A percentile compares a stretch with the other conserved stretches of the same genome.
These are phyloP conservation scores for Geotrichum phurueaensis DNA, from an alignment of 1,139 yeast species.

Conservation along the genomic window DNA sequence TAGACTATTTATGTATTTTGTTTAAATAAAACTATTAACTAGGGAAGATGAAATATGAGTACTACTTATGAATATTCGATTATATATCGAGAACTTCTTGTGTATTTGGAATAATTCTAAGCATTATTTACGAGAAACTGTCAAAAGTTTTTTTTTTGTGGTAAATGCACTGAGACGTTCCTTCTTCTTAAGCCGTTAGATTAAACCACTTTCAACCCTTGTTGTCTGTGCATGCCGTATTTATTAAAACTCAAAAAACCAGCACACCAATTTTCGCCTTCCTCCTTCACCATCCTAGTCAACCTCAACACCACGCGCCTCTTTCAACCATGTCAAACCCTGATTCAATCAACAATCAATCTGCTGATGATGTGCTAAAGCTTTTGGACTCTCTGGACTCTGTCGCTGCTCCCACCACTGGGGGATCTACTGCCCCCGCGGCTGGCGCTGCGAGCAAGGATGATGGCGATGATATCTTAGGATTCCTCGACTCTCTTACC, in stretches of 20 bases:
- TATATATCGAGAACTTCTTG: not conserved
- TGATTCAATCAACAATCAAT: conserved; percentile 5
- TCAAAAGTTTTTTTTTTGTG: not conserved
- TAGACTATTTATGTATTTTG: conserved; percentile 37
- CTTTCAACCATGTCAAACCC: conserved; percentile 1
- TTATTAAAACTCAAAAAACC: not conserved
- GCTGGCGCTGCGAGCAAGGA: conserved; percentile 29
- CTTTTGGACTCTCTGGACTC: conserved; percentile 85
- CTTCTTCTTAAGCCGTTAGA: not conserved
- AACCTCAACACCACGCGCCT: not conserved
- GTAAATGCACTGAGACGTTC: not conserved
- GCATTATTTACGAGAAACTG: not conserved
- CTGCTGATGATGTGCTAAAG: conserved; percentile 72
- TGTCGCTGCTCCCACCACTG: conserved; percentile 34
- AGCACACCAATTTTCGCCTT: conserved; percentile 1
- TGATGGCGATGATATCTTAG: conserved; percentile 69
- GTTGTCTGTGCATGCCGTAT: not conserved
- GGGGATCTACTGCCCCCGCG: conserved; percentile 25
- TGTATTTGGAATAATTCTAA: not conserved
- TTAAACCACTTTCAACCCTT: not conserved
- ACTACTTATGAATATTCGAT: not conserved
- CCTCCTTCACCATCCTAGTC: not conserved
- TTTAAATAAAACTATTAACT: conserved; percentile 4
- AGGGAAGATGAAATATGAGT: conserved; percentile 1
- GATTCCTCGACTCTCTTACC: conserved; percentile 73